Percentiles rank a stretch among this genome's conserved stretches.
Evolutionary conservation across 2,329 filamentous ascomycete species (phyloP).

Genomic region (Aspergillus fischeri): DNA sequence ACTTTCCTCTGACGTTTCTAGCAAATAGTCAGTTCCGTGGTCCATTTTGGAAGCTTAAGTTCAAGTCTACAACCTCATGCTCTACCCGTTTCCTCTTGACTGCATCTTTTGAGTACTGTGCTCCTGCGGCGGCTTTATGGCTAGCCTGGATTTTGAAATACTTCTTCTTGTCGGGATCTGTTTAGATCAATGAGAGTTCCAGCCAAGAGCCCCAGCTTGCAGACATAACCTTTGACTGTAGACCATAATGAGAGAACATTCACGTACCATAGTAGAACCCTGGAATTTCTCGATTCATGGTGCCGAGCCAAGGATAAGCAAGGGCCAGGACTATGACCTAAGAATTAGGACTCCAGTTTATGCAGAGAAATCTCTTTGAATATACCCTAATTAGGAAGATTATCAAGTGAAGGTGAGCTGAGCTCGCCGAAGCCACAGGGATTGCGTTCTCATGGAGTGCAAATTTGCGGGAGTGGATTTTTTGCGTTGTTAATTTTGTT

Average conservation of each 20-base stretch:
- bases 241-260: not conserved
- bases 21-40: slow-evolving; percentile 3
- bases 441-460: not conserved
- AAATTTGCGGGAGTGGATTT: not conserved
- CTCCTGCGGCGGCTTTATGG: slow-evolving; percentile 47
- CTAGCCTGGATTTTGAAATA: slow-evolving; percentile 64
- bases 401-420: not conserved
- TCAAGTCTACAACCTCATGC: slow-evolving; percentile 28
- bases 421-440: not conserved
- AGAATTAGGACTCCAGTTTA: not conserved
- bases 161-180: slow-evolving; percentile 53
- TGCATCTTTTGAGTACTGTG: slow-evolving; percentile 55
- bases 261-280: slow-evolving; percentile 32
- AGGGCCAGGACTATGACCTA: not conserved
- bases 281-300: slow-evolving; percentile 30
- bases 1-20: slow-evolving; percentile 28
- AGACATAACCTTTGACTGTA: not conserved
- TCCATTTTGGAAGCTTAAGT: not conserved
- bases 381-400: not conserved
- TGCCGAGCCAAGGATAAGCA: not conserved
- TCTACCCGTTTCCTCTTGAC: slow-evolving; percentile 55
- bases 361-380: not conserved
- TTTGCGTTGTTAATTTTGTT: not conserved
- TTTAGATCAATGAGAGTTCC: not conserved
- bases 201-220: not conserved